Evolutionary conservation across 31 red algal genomes (phyloP).

Genomic region (Porphyra umbilicalis): DNA sequence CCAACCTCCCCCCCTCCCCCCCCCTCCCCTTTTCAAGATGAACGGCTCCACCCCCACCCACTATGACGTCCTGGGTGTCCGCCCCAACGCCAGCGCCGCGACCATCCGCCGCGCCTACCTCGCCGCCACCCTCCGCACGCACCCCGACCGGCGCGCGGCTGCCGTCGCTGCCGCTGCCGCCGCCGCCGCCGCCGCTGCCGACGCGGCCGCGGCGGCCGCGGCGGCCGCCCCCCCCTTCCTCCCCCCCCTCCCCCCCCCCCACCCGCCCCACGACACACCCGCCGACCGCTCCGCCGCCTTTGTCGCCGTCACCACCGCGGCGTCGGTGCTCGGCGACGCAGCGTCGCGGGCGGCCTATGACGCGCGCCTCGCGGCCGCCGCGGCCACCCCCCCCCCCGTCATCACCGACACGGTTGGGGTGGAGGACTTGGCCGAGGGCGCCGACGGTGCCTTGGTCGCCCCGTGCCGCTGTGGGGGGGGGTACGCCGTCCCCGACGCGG

Average conservation of each 20-base stretch:
- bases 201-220: not conserved
- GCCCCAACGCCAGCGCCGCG: slow-evolving; percentile 11
- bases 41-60: not conserved
- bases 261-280: not conserved
- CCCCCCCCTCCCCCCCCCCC: not conserved
- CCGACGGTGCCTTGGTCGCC: not conserved
- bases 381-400: not conserved
- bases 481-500: not conserved
- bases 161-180: too few species aligned
- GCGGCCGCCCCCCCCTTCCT: not conserved
- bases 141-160: slow-evolving; percentile 80
- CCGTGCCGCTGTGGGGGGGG: not conserved
- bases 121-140: slow-evolving; percentile 46
- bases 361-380: not conserved
- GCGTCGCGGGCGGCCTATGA: slow-evolving; percentile 56
- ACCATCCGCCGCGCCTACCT: slow-evolving; percentile 69
- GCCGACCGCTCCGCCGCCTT: slow-evolving; percentile 50
- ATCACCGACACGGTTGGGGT: not conserved
- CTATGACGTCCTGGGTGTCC: slow-evolving; percentile 55
- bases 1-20: not conserved
- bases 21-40: not conserved
- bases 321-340: slow-evolving; percentile 52
- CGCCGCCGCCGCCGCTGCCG: not conserved
- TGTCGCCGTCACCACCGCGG: slow-evolving; percentile 58
- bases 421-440: not conserved